Evolutionary conservation across 495 filamentous ascomycete genomes (phyloP).

Genomic region (Penicillium steckii): DNA sequence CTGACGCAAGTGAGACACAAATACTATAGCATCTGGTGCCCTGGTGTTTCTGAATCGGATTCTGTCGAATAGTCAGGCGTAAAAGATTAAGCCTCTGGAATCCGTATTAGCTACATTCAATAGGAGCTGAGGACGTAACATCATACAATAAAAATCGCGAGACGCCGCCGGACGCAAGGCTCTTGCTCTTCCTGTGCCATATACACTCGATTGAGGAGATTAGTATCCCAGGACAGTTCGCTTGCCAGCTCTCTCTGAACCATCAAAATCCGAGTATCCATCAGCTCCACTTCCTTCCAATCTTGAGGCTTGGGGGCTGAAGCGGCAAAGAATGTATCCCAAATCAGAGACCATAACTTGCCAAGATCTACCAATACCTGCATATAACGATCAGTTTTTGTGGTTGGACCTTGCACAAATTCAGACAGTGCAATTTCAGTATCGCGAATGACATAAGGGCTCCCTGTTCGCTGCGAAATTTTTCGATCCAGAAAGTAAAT

Average conservation of each 20-base stretch:
- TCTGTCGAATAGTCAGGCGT: neutral
- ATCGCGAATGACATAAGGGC: slow-evolving; percentile 4
- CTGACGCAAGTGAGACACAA: neutral
- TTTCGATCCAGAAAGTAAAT: slow-evolving; percentile 10
- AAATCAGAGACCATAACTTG: slow-evolving; percentile 7
- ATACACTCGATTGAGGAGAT: neutral
- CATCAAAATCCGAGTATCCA: slow-evolving; percentile 6
- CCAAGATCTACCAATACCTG: slow-evolving; percentile 2
- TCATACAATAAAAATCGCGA: neutral
- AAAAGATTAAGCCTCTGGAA: neutral
- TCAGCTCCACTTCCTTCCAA: slow-evolving; percentile 6
- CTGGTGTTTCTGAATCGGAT: neutral
- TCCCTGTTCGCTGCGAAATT: slow-evolving; percentile 4
- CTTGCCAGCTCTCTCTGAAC: neutral
- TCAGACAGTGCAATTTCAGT: slow-evolving; percentile 4
- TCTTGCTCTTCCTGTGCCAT: neutral
- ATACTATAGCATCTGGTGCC: neutral
- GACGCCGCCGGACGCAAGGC: neutral
- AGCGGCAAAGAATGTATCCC: slow-evolving; percentile 10
- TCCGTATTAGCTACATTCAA: neutral
- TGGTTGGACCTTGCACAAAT: neutral
- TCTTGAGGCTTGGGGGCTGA: neutral
- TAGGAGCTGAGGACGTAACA: neutral
- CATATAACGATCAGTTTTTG: neutral
- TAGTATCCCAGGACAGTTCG: neutral